Evolutionary conservation across 2,329 filamentous ascomycete genomes (phyloP).

Genomic region (Pyricularia grisea): DNA sequence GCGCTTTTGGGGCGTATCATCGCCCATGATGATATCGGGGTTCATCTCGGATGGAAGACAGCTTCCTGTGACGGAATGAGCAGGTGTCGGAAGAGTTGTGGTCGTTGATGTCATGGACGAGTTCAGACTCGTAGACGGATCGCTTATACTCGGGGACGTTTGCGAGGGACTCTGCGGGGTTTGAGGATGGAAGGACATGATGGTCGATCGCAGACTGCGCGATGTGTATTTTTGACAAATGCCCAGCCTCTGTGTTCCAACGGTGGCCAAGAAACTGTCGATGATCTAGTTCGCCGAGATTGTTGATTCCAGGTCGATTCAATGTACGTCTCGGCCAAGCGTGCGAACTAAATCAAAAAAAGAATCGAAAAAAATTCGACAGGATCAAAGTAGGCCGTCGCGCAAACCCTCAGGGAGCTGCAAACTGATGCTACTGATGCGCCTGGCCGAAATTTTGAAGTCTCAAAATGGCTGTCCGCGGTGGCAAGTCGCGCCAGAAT

Average conservation of each 20-base stretch:
- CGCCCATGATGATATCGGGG: constrained; percentile 34
- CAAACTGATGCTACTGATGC: constrained; percentile 14
- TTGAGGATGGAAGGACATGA: constrained; percentile 58
- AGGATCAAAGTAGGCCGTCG: constrained; percentile 5
- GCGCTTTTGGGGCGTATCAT: constrained; percentile 49
- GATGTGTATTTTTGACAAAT: background rate
- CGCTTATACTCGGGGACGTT: constrained; percentile 45
- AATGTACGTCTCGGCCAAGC: background rate
- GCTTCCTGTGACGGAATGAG: constrained; percentile 52
- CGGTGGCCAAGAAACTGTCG: background rate
- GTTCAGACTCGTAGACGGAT: constrained; percentile 40
- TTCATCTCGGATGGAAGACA: constrained; percentile 32
- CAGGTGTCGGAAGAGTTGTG: constrained; percentile 50
- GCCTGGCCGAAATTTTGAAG: constrained; percentile 9
- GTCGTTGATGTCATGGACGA: constrained; percentile 41
- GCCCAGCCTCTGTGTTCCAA: background rate
- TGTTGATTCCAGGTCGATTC: background rate
- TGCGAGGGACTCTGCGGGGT: constrained; percentile 60
- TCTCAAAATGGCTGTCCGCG: constrained; percentile 16
- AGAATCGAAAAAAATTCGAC: constrained; percentile 6
- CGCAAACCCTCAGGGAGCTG: constrained; percentile 8
- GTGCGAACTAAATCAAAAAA: constrained; percentile 3
- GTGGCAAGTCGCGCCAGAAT: constrained; percentile 27
- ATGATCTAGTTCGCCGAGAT: background rate
- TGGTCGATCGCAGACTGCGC: constrained; percentile 24